phyloP scores from a whole-genome alignment of 257 asterid species.

The Sherardia arvensis region DNA sequence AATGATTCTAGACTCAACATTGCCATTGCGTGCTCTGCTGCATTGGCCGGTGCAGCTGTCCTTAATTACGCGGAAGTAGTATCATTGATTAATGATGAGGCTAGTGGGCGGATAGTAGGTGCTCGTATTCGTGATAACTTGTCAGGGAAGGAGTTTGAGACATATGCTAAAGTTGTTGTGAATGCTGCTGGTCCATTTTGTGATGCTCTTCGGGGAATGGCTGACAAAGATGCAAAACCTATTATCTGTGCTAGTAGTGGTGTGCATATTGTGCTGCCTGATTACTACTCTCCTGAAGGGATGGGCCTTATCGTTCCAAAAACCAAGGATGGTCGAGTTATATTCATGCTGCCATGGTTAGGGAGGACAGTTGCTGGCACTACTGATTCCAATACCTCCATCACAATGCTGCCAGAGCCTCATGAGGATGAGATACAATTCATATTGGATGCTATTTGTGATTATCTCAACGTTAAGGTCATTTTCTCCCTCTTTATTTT shows the following conservation, averaged over 20 bases:
- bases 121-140: constrained; percentile 69
- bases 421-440: constrained; percentile 92
- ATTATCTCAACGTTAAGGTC: constrained; percentile 94
- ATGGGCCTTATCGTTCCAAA: constrained; percentile 99
- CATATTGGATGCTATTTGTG: constrained; percentile 91
- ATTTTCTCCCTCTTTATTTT: neutral
- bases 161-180: constrained; percentile 88
- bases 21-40: constrained; percentile 88
- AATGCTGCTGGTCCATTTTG: constrained; percentile 98
- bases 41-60: constrained; percentile 85
- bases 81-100: constrained; percentile 63
- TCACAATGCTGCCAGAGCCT: constrained; percentile 95
- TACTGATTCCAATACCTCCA: constrained; percentile 81
- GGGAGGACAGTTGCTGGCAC: constrained; percentile 99
- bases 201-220: constrained; percentile 85
- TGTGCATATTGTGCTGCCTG: constrained; percentile 95
- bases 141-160: constrained; percentile 86
- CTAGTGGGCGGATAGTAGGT: constrained; percentile 55
- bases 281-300: constrained; percentile 95
- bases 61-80: constrained; percentile 90
- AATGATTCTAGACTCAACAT: constrained; percentile 91
- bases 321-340: constrained; percentile 97
- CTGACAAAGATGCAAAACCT: constrained; percentile 64
- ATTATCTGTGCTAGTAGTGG: constrained; percentile 96
- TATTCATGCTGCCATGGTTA: constrained; percentile 98